These are phyloP conservation scores for Musa acuminata DNA, from an alignment of 176 grass and related monocot genomes.

Conservation along the genomic window DNA sequence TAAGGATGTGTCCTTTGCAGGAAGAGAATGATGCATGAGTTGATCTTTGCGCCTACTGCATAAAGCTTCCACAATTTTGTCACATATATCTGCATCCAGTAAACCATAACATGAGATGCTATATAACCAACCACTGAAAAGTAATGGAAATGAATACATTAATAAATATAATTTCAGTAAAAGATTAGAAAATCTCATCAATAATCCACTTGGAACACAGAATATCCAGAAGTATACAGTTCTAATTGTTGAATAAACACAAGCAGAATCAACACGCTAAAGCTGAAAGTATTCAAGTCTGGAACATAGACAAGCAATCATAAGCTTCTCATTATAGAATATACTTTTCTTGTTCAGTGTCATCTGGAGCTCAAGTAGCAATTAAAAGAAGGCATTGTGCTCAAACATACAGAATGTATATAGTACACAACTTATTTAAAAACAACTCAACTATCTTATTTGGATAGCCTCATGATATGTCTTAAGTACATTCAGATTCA, in stretches of 20 bases:
- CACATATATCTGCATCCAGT: conserved; percentile 45
- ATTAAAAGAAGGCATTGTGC: background rate
- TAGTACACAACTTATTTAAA: background rate
- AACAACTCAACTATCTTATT: background rate
- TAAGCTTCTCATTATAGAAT: background rate
- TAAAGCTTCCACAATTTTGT: conserved; percentile 54
- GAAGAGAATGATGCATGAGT: conserved; percentile 34
- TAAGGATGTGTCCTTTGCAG: conserved; percentile 36
- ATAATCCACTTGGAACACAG: too few species aligned
- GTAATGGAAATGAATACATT: background rate
- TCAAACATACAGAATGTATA: background rate
- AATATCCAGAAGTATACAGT: background rate
- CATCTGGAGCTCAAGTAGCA: background rate
- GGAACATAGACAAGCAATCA: too few species aligned
- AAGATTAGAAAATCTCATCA: too few species aligned
- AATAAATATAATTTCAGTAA: background rate
- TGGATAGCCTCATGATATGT: background rate
- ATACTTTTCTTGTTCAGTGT: background rate
- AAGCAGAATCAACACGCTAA: too few species aligned
- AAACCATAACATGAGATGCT: background rate
- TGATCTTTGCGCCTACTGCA: conserved; percentile 44
- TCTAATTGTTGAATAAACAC: background rate
- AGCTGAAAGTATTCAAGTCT: too few species aligned
- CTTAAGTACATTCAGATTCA: too few species aligned
- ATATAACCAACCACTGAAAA: background rate